Evolutionary conservation across 768 basidiomycete species (phyloP), one percentile per base, ranked within the genome.

Genomic region (Tylopilus sp.): DNA sequence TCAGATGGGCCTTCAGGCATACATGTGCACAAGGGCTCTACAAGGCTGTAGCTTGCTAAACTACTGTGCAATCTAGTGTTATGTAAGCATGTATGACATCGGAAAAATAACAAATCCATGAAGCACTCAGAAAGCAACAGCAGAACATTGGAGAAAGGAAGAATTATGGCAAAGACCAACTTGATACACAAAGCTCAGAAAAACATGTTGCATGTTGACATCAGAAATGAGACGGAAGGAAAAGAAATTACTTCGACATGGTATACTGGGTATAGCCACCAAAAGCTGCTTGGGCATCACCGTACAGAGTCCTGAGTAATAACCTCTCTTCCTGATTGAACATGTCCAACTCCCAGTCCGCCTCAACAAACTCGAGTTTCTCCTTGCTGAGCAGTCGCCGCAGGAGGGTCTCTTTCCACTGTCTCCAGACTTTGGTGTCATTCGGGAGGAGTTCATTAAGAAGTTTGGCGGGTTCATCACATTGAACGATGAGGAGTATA

Each of bases 351-450:
- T 68, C 57, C 68, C 55, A 64, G 22, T 69, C 64, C 2, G 47
- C 18, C 1, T 47, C 38, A 4, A 25, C 38, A 28, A 68, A 70
- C 15, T 58, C 50, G 22, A 70, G 51, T 40, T 60, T 60, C 33
- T 69, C 58, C 30, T 48, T 55, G 35, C 23, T 17, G 17, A 40
- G 4, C 12, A 69, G 50, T 28, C 55, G 58, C 4, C 26, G 43
- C 28, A 65, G 20, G 21, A 69, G 18, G 7, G 44, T 52, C 5
- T 43, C 44, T 42, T 68, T 68, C 57, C 62, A 68, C 12, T 35
- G 54, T 35, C n/a, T 65, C 66, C 66, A 68, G 12, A 63, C 63
- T 20, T 52, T 65, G 22, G 65, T 67, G 40, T 67, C 61, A 4
- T 51, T 51, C 1, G 69, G 68, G 22, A 67, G 56, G 11, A 65